Base-by-base conservation (phyloP, 2,329 filamentous ascomycete species). In the Ophiostoma sp. region DNA sequence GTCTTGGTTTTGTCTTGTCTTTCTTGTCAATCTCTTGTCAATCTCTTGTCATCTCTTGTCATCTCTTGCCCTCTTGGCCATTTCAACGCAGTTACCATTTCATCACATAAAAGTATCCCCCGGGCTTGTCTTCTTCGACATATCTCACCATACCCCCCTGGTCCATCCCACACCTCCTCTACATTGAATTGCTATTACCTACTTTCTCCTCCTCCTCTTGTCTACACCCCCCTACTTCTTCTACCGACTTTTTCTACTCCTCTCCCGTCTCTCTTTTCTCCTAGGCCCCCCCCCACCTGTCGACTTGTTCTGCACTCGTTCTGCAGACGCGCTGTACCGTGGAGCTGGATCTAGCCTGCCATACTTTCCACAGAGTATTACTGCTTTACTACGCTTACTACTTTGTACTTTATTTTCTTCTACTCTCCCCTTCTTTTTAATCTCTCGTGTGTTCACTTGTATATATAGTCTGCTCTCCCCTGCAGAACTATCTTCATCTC, bases 341-440 rank as follows among this genome's bases (percentile, higher is more conserved):
- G 70, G 72, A 69, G 44, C 67, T 72, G 72, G 72, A 72, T 71
- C 68, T 64, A 35, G 27, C 57, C 8, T 64, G 33, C 31, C 31
- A 62, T 64, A 33, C 57, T 64, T 33, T 57, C 20, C 39, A 39
- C 41, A 31, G 27, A 31, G 27, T 31, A 31, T 1, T 31, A n/a
- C n/a, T n/a, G n/a, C n/a, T n/a, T n/a, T n/a, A n/a, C n/a, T n/a
- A n/a, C n/a, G 27, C n/a, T 48, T 60, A 17, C 27, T 39, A 36
- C 48, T 67, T 36, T n/a, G 20, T 41, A 13, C 23, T 39, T 66
- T 31, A 13, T 20, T 48, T 68, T 17, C 6, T 20, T 7, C 67
- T 62, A n/a, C 7, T 52, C 39, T 60, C 20, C 31, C 31, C 60
- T 52, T 48, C 35, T 71, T 60, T 60, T n/a, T 54, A 68, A 35